A percentile compares a stretch with the other conserved stretches of the same genome.
These are phyloP conservation scores for Monosporascus sp. DNA, from an alignment of 2,329 filamentous ascomycete species.

Conservation along the genomic window DNA sequence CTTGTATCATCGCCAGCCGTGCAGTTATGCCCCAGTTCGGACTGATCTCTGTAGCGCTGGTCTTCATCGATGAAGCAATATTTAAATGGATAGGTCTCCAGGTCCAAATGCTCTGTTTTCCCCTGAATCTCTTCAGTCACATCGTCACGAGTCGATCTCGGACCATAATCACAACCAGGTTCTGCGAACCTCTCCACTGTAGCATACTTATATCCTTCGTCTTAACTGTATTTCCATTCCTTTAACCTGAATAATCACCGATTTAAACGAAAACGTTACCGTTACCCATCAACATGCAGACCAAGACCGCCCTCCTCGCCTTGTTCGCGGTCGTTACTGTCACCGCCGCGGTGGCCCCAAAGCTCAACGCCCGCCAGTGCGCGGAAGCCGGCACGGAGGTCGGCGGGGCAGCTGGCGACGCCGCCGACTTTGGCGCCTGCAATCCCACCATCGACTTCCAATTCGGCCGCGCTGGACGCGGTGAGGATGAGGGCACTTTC, in stretches of 20 bases:
- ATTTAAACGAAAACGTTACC: no score
- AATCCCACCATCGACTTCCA: conserved; percentile 52
- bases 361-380: conserved; percentile 10
- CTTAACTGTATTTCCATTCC: neutral
- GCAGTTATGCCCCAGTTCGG: no score
- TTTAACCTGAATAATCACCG: neutral
- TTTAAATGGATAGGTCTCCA: no score
- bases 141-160: conserved; percentile 17
- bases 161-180: conserved; percentile 3
- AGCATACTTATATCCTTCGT: conserved; percentile 7
- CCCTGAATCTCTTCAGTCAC: neutral
- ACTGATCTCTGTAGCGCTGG: no score
- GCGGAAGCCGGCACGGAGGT: no score
- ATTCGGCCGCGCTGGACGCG: conserved; percentile 46
- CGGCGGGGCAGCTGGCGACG: no score
- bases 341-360: conserved; percentile 7
- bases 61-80: no score
- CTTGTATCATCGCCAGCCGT: no score
- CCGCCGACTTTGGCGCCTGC: conserved; percentile 45
- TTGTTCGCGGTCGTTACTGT: conserved; percentile 11
- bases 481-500: conserved; percentile 52
- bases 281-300: conserved; percentile 15
- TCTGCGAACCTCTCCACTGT: conserved; percentile 16
- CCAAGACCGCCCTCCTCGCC: conserved; percentile 13
- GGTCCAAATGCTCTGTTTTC: no score